Evolutionary conservation across 352 stramenopile species (phyloP), one percentile per base, ranked within the genome.

Genomic region (Phytophthora cajani): DNA sequence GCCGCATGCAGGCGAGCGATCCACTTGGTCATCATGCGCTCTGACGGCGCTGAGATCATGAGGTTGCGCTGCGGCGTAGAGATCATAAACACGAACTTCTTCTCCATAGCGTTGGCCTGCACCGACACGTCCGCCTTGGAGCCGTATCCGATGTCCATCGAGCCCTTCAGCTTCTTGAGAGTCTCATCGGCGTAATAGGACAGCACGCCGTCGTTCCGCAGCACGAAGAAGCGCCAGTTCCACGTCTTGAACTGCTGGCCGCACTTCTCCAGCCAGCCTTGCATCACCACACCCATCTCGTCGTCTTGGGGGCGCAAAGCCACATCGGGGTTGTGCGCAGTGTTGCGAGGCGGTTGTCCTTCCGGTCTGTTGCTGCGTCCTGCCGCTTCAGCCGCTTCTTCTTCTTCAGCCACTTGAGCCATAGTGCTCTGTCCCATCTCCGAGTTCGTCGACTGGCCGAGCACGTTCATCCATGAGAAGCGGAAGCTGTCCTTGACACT

Each of bases 231-330:
- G 46, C 88, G 86, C 87, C 82, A 94, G 67, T 96, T 94, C 89
- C 89, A 95, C 54, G 89, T 95, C 82, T 96, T 95, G 72, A 96
- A 93, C 61, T 92, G 86, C 72, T 94, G 87, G 1, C 89, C 87
- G 62, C 89, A 95, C 67, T 96, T 96, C 55, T 96, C 85, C 40
- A 96, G 84, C 89, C 89, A 96, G 16, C 89, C 89, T 50, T 94
- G 82, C 76, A 93, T 93, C 7, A 95, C 78, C 32, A 96, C 74
- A 19, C 80, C 87, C 73, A 88, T 85, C 56, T 87, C 83, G 30
- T 85, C 61, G 56, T 89, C 80, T 62, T 87, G 69, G 9, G 80
- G 59, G 11, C 56, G 60, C 19, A 87, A 62, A 2, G 55, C 54
- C 42, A 86, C 72, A 30, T 89, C 82, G 1, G 78, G 59, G 38